Base-by-base conservation (phyloP, 139 green algal genomes). In the Tetratostichococcus sp. region DNA sequence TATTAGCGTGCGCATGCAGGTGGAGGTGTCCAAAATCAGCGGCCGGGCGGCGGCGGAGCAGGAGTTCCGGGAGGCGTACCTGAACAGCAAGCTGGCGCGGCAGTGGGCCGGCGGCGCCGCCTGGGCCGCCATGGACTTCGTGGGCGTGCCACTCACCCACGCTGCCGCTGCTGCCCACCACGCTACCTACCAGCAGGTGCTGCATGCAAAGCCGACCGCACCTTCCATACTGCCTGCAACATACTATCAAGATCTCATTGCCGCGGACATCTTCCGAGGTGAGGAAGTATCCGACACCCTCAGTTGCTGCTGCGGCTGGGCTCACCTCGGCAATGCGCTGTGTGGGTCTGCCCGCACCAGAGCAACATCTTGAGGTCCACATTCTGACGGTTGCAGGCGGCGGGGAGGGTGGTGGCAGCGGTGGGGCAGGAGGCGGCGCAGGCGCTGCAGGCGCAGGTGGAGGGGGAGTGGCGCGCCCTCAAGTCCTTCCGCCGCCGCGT, bases 71-170 rank as follows among this genome's bases (percentile, higher is more conserved):
- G 65, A 69, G 30, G 30, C 30, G 31, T 43, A 57, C 17, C 67
- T 50, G 72, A 82, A 82, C 30, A 72, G 57, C 23, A 82, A 30
- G 72, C 72, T 78, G 50, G 67, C 43, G 50, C 77, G 73, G 68
- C 50, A 62, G 50, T 62, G 50, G 50, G 50, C 50, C 11, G 50
- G 50, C 50, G 50, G 50, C 50, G 50, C 50, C 14, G 11, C 50
- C 50, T 62, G 50, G 50, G 50, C 50, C 19, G 50, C 50, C 50
- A 2, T 62, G 11, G 50, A 62, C 50, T 62, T 62, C 26, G 50
- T 26, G 17, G 50, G 50, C 11, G 50, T 62, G 11, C 11, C 50
- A 17, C 4, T 62, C 14, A 62, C 50, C 11, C 14, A 23, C 50
- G 50, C 22, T 2, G 26, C 19, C 17, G 14, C 17, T 17, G 50